Conservation (phyloP, 305 asterid species). For the Fraxinus baroniana region DNA sequence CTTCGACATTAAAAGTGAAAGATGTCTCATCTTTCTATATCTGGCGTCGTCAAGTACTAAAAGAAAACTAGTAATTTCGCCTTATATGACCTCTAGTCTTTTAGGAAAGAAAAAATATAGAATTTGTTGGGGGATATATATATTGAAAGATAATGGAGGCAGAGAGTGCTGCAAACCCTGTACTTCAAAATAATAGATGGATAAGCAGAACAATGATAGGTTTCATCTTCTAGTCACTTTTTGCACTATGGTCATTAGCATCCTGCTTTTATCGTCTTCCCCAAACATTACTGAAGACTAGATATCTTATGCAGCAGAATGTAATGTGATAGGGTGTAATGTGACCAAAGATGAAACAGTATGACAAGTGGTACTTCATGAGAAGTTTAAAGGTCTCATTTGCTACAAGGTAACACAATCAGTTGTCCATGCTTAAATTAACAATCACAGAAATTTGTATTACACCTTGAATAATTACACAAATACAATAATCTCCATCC, state of each 20-base stretch:
- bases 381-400: background rate
- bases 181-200: background rate
- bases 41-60: background rate
- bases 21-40: background rate
- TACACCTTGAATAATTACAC: conserved; percentile 2
- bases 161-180: background rate
- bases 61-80: background rate
- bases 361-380: conserved; percentile 10
- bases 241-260: conserved; percentile 7
- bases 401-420: conserved; percentile 17
- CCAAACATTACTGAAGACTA: background rate
- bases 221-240: background rate
- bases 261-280: conserved; percentile 7
- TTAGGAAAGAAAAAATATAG: background rate
- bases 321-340: conserved; percentile 7
- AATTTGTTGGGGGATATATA: background rate
- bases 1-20: background rate
- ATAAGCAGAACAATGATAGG: background rate
- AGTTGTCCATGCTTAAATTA: conserved; percentile 21
- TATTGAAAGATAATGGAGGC: background rate
- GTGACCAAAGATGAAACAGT: conserved; percentile 10
- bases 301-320: conserved; percentile 11
- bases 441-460: background rate
- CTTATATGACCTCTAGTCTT: background rate
- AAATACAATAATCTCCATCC: background rate